A percentile compares a stretch with the other conserved stretches of the same genome.
These are phyloP conservation scores for Seminavis robusta DNA, from an alignment of 108 stramenopile species.

Conservation along the genomic window DNA sequence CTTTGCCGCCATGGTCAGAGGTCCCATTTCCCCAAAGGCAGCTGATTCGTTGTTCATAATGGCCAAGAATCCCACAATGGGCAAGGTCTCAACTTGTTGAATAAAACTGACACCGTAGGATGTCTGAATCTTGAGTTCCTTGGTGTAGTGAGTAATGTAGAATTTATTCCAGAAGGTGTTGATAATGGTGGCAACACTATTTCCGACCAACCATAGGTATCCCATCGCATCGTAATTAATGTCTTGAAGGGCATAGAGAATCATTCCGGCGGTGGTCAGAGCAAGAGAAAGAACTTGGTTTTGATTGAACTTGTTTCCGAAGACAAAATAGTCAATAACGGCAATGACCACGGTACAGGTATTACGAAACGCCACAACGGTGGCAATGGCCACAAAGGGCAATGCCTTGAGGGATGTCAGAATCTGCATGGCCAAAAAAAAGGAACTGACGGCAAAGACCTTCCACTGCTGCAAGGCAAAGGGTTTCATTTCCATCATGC, in stretches of 20 bases:
- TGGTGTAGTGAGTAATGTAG: conserved; percentile 20
- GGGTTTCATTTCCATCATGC: conserved; percentile 17
- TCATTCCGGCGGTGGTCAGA: conserved; percentile 15
- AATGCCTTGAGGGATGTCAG: conserved; percentile 18
- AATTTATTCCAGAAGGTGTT: conserved; percentile 25
- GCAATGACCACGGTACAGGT: conserved; percentile 20
- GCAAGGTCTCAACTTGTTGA: conserved; percentile 20
- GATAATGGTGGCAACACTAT: conserved; percentile 14
- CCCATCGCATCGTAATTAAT: conserved; percentile 14
- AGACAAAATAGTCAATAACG: conserved; percentile 11
- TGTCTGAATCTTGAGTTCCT: conserved; percentile 24
- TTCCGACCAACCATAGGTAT: conserved; percentile 19
- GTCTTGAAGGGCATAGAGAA: conserved; percentile 17
- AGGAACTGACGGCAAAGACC: conserved; percentile 10
- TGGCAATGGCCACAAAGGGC: conserved; percentile 20
- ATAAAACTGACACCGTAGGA: conserved; percentile 20
- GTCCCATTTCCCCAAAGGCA: background rate
- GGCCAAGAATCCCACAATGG: conserved; percentile 15
- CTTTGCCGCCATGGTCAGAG: conserved; percentile 6
- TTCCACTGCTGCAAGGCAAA: conserved; percentile 16
- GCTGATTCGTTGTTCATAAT: conserved; percentile 8
- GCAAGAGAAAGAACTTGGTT: conserved; percentile 4
- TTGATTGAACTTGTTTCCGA: conserved; percentile 14
- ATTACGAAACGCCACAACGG: conserved; percentile 20
- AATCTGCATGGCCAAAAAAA: conserved; percentile 24